A percentile compares a stretch with the other conserved stretches of the same genome.
These are phyloP conservation scores for Gastrolobium bilobum DNA, from an alignment of 306 rosid genomes.

Conservation along the genomic window DNA sequence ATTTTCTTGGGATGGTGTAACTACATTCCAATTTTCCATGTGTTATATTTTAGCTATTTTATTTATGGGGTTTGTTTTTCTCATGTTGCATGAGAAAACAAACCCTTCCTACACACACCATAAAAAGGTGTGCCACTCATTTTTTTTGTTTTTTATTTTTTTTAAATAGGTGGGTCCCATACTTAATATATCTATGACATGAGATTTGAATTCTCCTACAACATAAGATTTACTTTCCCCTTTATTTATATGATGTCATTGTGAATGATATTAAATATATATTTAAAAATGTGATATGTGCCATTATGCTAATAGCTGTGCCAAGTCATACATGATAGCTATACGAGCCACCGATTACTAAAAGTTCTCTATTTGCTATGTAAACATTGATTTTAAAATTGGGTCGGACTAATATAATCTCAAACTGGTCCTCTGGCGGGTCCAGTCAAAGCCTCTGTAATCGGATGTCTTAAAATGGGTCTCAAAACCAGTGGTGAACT, in stretches of 20 bases:
- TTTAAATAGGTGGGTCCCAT: too few relatives aligned
- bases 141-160: too few relatives aligned
- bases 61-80: too few relatives aligned
- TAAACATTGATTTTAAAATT: not conserved
- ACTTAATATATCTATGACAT: too few relatives aligned
- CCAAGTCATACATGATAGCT: not conserved
- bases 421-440: not conserved
- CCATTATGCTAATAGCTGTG: not conserved
- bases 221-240: too few relatives aligned
- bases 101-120: too few relatives aligned
- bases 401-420: not conserved
- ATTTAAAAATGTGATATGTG: not conserved
- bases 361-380: not conserved
- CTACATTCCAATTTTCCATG: not conserved
- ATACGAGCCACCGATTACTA: not conserved
- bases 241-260: not conserved
- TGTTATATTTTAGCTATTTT: not conserved
- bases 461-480: not conserved
- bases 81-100: too few relatives aligned
- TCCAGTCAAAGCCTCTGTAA: not conserved
- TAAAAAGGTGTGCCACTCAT: too few relatives aligned
- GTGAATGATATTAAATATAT: slow-evolving; percentile 10
- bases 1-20: not conserved
- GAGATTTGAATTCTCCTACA: too few relatives aligned
- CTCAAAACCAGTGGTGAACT: not conserved